These are phyloP conservation scores for Sherardia arvensis DNA, from an alignment of 257 asterid genomes.

Conservation along the genomic window DNA sequence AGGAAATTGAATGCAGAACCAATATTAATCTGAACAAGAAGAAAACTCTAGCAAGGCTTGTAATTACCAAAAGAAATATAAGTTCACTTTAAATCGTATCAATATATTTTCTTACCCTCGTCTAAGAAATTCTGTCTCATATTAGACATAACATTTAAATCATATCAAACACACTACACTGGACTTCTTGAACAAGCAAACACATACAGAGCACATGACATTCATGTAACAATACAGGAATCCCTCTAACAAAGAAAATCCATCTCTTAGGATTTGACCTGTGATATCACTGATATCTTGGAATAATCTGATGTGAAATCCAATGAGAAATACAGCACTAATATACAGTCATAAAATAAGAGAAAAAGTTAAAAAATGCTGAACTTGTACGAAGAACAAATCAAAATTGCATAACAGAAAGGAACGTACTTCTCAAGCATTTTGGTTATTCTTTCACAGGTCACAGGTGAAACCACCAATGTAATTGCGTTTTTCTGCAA, in stretches of 20 bases:
- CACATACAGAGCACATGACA: not conserved
- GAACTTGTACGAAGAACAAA: not conserved
- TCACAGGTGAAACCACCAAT: constrained; percentile 76
- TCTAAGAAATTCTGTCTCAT: not conserved
- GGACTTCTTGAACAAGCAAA: not conserved
- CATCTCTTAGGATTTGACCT: not conserved
- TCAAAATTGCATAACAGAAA: constrained; percentile 4
- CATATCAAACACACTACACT: not conserved
- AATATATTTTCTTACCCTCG: not conserved
- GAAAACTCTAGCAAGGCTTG: not conserved
- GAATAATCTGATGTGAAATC: not conserved
- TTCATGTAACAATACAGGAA: not conserved
- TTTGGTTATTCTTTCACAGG: constrained; percentile 50
- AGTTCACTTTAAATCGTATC: too few species aligned
- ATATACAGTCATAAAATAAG: not conserved
- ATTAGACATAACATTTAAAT: not conserved
- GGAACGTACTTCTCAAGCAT: constrained; percentile 74
- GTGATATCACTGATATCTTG: not conserved
- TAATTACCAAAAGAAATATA: not conserved
- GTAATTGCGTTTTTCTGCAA: constrained; percentile 79
- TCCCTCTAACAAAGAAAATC: not conserved
- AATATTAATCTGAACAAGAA: not conserved
- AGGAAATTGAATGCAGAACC: constrained; percentile 2
- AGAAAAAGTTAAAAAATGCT: not conserved
- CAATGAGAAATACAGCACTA: not conserved